A percentile compares a stretch with the other conserved stretches of the same genome.
Evolutionary conservation across 2,329 filamentous ascomycete genomes (phyloP).

Genomic region (Exophiala spinifera): DNA sequence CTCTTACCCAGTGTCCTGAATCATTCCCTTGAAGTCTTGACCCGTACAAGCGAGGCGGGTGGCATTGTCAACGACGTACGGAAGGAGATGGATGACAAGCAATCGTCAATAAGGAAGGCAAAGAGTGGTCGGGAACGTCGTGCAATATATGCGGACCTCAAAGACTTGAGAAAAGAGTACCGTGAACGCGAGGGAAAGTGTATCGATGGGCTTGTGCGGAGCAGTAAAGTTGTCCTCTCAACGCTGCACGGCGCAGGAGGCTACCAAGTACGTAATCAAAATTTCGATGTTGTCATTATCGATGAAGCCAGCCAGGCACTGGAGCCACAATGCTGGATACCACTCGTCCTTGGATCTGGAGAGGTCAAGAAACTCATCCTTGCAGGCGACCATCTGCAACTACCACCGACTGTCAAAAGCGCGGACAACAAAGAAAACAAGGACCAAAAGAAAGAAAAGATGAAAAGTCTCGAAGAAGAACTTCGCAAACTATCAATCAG

Average conservation of each 20-base stretch:
- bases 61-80: slow-evolving; percentile 86
- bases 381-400: slow-evolving; percentile 89
- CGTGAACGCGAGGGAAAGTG: slow-evolving; percentile 79
- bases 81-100: slow-evolving; percentile 88
- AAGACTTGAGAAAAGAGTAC: slow-evolving; percentile 82
- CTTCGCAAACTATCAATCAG: slow-evolving; percentile 38
- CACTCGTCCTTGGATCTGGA: slow-evolving; percentile 62
- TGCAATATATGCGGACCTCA: slow-evolving; percentile 80
- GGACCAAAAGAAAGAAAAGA: slow-evolving; percentile 42
- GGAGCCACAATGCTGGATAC: slow-evolving; percentile 96
- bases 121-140: slow-evolving; percentile 74
- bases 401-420: slow-evolving; percentile 86
- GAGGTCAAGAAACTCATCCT: slow-evolving; percentile 70
- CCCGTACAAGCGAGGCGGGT: slow-evolving; percentile 84
- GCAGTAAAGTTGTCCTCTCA: slow-evolving; percentile 83
- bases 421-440: slow-evolving; percentile 41
- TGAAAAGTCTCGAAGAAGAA: slow-evolving; percentile 36
- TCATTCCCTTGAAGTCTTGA: slow-evolving; percentile 88
- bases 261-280: slow-evolving; percentile 60
- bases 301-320: slow-evolving; percentile 95
- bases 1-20: slow-evolving; percentile 82
- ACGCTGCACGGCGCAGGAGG: slow-evolving; percentile 85
- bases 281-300: slow-evolving; percentile 93
- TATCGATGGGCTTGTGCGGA: slow-evolving; percentile 68
- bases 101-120: slow-evolving; percentile 83